A percentile compares a stretch with the other conserved stretches of the same genome.
Conservation (phyloP, 179 eudicot genomes). For the Patellifolia procumbens region DNA sequence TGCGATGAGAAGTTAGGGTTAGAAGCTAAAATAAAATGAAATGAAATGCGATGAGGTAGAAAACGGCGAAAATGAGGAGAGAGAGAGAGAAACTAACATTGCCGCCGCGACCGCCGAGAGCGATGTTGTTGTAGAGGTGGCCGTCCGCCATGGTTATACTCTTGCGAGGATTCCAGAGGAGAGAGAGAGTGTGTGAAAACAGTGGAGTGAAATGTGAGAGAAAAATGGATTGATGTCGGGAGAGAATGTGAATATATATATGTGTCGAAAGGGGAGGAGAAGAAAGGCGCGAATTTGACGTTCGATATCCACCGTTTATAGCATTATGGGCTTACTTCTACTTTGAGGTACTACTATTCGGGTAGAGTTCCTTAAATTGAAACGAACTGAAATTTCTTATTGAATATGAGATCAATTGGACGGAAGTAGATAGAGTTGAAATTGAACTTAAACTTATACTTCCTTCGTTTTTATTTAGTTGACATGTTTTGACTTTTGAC, state of each 20-base stretch:
- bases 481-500: too few relatives aligned
- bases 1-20: conserved; percentile 27
- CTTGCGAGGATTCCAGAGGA: not conserved
- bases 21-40: conserved; percentile 8
- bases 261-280: not conserved
- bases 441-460: too few relatives aligned
- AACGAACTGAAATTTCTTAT: too few relatives aligned
- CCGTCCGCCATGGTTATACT: conserved; percentile 62
- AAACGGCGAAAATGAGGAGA: not conserved
- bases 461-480: too few relatives aligned
- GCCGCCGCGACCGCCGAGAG: conserved; percentile 96
- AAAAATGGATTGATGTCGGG: not conserved
- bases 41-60: not conserved
- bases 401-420: too few relatives aligned
- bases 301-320: not conserved
- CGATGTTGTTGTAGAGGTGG: conserved; percentile 70
- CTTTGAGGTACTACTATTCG: too few relatives aligned
- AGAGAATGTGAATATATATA: not conserved
- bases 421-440: too few relatives aligned
- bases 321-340: not conserved
- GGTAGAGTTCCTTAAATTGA: too few relatives aligned
- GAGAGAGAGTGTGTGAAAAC: not conserved
- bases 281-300: conserved; percentile 25
- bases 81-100: conserved; percentile 49
- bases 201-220: not conserved